Evolutionary conservation across 257 asterid species (phyloP), one percentile per base, ranked within the genome.

Genomic region (Thymus quinquecostatus): DNA sequence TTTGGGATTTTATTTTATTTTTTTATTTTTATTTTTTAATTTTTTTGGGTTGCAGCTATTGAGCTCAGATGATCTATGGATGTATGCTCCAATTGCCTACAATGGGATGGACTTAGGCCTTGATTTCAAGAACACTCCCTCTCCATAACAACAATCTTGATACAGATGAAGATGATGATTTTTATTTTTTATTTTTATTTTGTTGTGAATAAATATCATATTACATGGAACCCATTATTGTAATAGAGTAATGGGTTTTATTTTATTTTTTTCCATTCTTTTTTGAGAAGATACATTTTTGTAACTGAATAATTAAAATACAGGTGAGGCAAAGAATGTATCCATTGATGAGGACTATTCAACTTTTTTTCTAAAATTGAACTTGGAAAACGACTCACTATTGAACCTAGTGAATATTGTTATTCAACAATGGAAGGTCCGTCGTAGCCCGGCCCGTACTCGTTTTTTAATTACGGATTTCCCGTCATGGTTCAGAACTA

Each of bases 61-160:
- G 81, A 87, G 94, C 81, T 87, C 91, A 13, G 89, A 87, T 77
- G 94, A 87, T 7, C 60, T 83, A n/a, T 87, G 91, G 91, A 85
- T 85, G 89, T 85, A 83, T 77, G 78, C 94, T 75, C 94, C 94
- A 2, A 76, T 87, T 66, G 91, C 94, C 41, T 85, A 83, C 82
- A 85, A 87, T 66, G 94, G 89, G 41, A 85, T 80, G 88, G 82
- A 86, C 74, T 48, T 88, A 1, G 92, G 90, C 5, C 84, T 86
- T 51, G 82, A 82, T 57, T 70, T 81, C 55, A 36, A 36, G 41
- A 81, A 70, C 40, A 63, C 71, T 60, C 53, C 69, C 36, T 47
- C 74, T 68, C 82, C 76, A 67, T 78, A 70, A 43, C 69, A 80
- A 61, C 78, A 60, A 76, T 47, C 82, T 38, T 56, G n/a, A n/a